Conservation (phyloP, 2,329 filamentous ascomycete genomes). For the Leptographium flavum region DNA sequence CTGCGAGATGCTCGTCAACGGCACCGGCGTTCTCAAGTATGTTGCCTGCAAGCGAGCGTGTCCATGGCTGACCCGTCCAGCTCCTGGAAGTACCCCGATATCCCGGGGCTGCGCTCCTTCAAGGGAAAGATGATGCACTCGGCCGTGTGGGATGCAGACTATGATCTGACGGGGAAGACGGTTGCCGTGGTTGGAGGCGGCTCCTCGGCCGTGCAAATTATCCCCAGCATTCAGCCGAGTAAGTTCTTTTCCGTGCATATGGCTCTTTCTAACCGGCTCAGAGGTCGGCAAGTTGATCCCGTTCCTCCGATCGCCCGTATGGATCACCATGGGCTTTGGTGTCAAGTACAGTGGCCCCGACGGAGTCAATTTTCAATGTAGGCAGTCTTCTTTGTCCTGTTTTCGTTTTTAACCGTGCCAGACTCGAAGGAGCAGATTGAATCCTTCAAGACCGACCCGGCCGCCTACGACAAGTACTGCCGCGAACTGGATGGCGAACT, state of each 20-base stretch:
- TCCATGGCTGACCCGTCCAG: neutral
- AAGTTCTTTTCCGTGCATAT: no score
- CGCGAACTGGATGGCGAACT: constrained; percentile 6
- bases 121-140: no score
- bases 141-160: neutral
- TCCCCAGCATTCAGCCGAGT: constrained; percentile 14
- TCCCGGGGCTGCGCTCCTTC: constrained; percentile 22
- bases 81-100: constrained; percentile 13
- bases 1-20: constrained; percentile 10
- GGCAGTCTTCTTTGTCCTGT: no score
- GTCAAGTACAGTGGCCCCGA: neutral
- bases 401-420: no score
- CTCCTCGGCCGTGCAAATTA: constrained; percentile 16
- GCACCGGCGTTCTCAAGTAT: constrained; percentile 11
- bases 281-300: no score
- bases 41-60: neutral
- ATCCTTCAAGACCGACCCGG: neutral
- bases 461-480: constrained; percentile 1
- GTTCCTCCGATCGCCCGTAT: constrained; percentile 9
- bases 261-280: no score
- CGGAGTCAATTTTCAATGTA: constrained; percentile 1
- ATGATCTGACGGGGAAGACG: constrained; percentile 11
- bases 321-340: constrained; percentile 9
- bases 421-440: constrained; percentile 3
- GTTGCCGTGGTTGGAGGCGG: constrained; percentile 17